Base-by-base conservation (phyloP, 2,329 filamentous ascomycete species). In the Fusarium dlaminii region DNA sequence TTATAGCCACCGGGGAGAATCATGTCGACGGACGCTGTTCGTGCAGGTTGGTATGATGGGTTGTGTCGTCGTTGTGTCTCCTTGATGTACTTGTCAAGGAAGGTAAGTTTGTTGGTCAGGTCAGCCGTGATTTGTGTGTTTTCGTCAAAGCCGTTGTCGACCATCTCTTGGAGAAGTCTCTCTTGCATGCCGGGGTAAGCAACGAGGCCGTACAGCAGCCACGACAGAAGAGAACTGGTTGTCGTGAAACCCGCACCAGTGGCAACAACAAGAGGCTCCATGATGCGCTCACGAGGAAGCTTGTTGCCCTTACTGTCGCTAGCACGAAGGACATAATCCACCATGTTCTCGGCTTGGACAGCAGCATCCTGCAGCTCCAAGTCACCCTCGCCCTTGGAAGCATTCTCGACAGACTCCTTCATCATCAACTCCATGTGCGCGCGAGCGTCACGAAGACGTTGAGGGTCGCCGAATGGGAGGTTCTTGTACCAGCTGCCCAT, bases 221-320 rank as follows among this genome's bases (percentile, higher is more conserved):
- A 91, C 0, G 88, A 89, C 5, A 91, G 82, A 8, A 91, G 84
- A 0, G 88, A 87, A 7, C 85, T 87, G 2, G 87, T 91, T 1
- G 89, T 91, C 4, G 87, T 90, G 81, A 91, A 91, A 27, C 90
- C 90, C 5, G 89, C 89, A 8, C 83, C 89, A 1, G 86, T 88
- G 12, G 85, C 84, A 7, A 90, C 87, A 5, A 90, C 81, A 0
- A 90, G 80, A 0, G 79, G 75, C 1, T 72, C 67, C 46, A 76
- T 75, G 30, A 82, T 73, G 3, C 77, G 73, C 15, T 74, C 51
- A 1, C 82, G 79, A 0, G 89, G 87, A 2, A 91, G 79, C 67
- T 88, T 87, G 59, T 89, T 83, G 40, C 89, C 89, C 49, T 88
- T 86, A 72, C 78, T 84, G 67, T 90, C 89, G 11, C 82, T 85